A percentile compares a stretch with the other conserved stretches of the same genome.
Conservation (phyloP, 2,329 filamentous ascomycete species). For the Waltergamsia citrina region DNA sequence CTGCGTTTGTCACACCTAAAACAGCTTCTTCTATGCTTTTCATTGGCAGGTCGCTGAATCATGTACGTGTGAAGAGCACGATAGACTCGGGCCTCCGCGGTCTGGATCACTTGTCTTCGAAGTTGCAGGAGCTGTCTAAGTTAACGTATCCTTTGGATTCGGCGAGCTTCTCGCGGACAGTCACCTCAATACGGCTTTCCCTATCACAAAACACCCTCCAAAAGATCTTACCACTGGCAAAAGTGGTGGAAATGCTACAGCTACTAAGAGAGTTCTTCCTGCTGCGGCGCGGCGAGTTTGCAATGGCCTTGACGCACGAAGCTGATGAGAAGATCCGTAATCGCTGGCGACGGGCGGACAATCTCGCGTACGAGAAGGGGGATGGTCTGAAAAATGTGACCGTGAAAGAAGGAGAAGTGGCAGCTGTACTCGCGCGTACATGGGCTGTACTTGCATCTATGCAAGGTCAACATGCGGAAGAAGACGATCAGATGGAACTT, state of each 20-base stretch:
- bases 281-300: constrained; percentile 82
- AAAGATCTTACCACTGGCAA: constrained; percentile 66
- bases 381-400: constrained; percentile 36
- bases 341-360: constrained; percentile 57
- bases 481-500: constrained; percentile 75
- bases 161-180: constrained; percentile 58
- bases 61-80: constrained; percentile 54
- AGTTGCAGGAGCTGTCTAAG: constrained; percentile 58
- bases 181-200: constrained; percentile 69
- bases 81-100: constrained; percentile 35
- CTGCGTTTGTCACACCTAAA: constrained; percentile 65
- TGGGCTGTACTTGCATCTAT: constrained; percentile 74
- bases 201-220: constrained; percentile 79
- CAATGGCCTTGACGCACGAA: constrained; percentile 74
- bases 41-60: constrained; percentile 80
- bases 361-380: constrained; percentile 45
- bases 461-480: constrained; percentile 59
- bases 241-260: constrained; percentile 67
- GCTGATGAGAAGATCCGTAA: constrained; percentile 72
- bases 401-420: constrained; percentile 81
- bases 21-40: constrained; percentile 82
- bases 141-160: constrained; percentile 67
- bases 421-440: constrained; percentile 63
- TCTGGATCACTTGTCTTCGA: constrained; percentile 53
- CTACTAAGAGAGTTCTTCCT: constrained; percentile 82